Evolutionary conservation across 306 rosid species (phyloP).

Genomic region (Betula pendula): DNA sequence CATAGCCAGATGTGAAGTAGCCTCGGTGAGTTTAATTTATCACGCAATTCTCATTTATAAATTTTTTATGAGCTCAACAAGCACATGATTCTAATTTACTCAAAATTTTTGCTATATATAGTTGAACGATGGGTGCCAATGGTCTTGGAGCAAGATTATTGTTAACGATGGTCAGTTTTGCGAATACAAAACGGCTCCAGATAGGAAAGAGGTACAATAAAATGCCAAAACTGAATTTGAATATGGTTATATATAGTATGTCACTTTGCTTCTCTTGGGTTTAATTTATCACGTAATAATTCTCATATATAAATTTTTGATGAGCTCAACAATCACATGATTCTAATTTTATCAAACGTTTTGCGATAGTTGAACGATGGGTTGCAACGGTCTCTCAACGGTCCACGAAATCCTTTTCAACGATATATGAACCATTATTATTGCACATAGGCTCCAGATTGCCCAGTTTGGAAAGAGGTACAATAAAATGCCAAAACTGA

Average conservation of each 20-base stretch:
- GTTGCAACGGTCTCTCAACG: too few species aligned
- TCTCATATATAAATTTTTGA: background rate
- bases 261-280: background rate
- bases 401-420: slow-evolving; percentile 91
- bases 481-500: background rate
- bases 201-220: slow-evolving; percentile 71
- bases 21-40: slow-evolving; percentile 55
- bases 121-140: slow-evolving; percentile 94
- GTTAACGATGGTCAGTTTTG: slow-evolving; percentile 37
- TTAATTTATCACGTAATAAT: background rate
- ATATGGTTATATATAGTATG: too few species aligned
- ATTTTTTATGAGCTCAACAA: too few species aligned
- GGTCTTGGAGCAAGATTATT: slow-evolving; percentile 30
- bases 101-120: slow-evolving; percentile 22
- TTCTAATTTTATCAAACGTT: background rate
- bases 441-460: slow-evolving; percentile 72
- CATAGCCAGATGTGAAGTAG: slow-evolving; percentile 88
- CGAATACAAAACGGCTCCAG: slow-evolving; percentile 82
- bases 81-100: background rate
- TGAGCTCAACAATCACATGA: background rate
- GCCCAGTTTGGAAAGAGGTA: slow-evolving; percentile 93
- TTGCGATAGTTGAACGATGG: slow-evolving; percentile 77
- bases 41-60: background rate
- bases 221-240: background rate
- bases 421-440: slow-evolving; percentile 96